Percentiles rank a stretch among this genome's conserved stretches.
These are phyloP conservation scores for Eucalyptus curtisii DNA, from an alignment of 345 rosid species.

Conservation along the genomic window DNA sequence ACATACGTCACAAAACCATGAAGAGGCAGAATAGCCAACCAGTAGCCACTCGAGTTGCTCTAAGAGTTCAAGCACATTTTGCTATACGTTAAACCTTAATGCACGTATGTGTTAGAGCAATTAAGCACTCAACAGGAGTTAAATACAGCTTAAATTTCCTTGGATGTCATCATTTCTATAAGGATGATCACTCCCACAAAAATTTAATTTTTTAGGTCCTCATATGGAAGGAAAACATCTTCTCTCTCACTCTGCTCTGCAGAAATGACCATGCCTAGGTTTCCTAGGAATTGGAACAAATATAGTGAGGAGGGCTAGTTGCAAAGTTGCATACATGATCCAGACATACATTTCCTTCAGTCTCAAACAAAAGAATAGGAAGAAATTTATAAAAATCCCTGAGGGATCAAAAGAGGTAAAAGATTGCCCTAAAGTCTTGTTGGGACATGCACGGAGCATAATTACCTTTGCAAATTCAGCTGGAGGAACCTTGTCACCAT, in stretches of 20 bases:
- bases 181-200: neutral
- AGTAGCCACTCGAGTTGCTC: neutral
- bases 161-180: neutral
- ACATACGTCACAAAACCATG: neutral
- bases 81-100: neutral
- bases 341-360: neutral
- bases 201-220: neutral
- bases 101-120: neutral
- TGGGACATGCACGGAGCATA: neutral
- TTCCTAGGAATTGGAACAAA: neutral
- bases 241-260: neutral
- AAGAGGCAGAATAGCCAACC: neutral
- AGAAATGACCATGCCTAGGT: neutral
- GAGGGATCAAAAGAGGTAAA: neutral
- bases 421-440: neutral
- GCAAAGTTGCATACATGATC: neutral
- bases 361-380: neutral
- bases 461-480: slow-evolving; percentile 96
- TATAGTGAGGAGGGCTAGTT: neutral
- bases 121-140: neutral
- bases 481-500: slow-evolving; percentile 94
- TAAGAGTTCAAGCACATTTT: neutral
- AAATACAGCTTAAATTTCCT: neutral
- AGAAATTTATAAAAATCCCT: neutral
- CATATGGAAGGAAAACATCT: neutral